Evolutionary conservation across 1,139 yeast genomes (phyloP), one percentile per base, ranked within the genome.

Genomic region (Saccharomyces uvarum): DNA sequence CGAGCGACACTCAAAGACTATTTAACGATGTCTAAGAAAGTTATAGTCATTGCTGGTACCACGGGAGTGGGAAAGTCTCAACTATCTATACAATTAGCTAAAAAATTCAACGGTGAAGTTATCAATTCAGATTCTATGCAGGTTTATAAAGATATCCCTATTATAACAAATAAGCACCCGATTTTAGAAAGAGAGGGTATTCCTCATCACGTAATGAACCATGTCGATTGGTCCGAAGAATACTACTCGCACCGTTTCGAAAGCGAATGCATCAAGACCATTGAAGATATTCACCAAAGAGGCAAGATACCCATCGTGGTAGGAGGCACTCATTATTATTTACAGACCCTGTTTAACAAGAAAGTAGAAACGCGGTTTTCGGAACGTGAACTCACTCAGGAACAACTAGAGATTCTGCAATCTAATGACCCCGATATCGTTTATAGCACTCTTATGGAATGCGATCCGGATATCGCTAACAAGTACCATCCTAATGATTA

Each of bases 1-100:
- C 16, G 16, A 16, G 44, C 13, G 7, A 9, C 44, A 16, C 44
- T 38, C 9, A 38, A 9, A 24, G 19, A 28, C 4, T 24, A 21
- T 24, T 24, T 24, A 24, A 26, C 27, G 27, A 14, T 48, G 48
- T 14, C 41, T 24, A 60, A 59, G 47, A 71, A 69, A 55, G 68
- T 88, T 9, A 77, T 88, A 31, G 82, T 88, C 29, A 82, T 88
- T n/a, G 88, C 88, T 6, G 99, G 99, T 0, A 91, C 97, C 42
- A 93, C 99, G 0, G 99, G 99, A 0, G 98, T 90, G n/a, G 99
- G 99, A 0, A 93, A 93, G 67, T 91, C 97, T 0, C 88, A 90
- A 64, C 78, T 83, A 64, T 68, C 82, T 63, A 84, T 90, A 5
- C 95, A 90, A 57, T 70, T 93, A 14, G 97, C 98, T 7, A 77